These are phyloP conservation scores for Pseudopyrenochaeta lycopersici DNA, from an alignment of 2,329 filamentous ascomycete species.

Conservation along the genomic window DNA sequence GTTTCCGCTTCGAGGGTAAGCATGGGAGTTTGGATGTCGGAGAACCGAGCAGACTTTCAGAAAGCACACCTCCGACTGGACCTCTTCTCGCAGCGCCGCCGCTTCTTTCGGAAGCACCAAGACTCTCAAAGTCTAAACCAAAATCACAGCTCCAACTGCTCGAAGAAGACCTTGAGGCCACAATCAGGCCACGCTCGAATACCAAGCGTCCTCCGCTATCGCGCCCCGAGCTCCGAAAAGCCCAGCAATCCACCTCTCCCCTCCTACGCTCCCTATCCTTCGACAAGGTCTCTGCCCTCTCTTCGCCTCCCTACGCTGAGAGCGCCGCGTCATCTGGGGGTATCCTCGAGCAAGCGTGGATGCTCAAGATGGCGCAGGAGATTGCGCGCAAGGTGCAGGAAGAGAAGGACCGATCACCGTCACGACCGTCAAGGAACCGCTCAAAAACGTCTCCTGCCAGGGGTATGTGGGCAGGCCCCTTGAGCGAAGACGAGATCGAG, in stretches of 20 bases:
- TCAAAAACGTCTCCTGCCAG: conserved; percentile 16
- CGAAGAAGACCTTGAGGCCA: conserved; percentile 1
- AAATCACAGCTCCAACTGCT: conserved; percentile 6
- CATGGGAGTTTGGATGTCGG: conserved; percentile 36
- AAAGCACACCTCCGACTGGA: conserved; percentile 24
- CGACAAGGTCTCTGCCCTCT: conserved; percentile 39
- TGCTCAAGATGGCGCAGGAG: conserved; percentile 92
- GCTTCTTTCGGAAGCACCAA: conserved; percentile 34
- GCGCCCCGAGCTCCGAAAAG: conserved; percentile 38
- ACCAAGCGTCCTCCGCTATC: conserved; percentile 40
- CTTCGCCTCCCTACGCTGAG: conserved; percentile 35
- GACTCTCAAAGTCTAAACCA: conserved; percentile 31
- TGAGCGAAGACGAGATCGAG: conserved; percentile 36
- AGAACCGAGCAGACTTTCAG: conserved; percentile 32
- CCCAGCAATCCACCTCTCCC: conserved; percentile 45
- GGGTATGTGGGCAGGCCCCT: conserved; percentile 26
- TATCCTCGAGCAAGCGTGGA: conserved; percentile 83
- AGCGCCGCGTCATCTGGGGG: conserved; percentile 45
- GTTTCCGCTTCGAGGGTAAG: conserved; percentile 31
- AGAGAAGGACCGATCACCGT: conserved; percentile 68
- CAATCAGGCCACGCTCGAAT: conserved; percentile 17
- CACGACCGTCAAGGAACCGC: conserved; percentile 8
- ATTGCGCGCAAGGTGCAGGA: conserved; percentile 88
- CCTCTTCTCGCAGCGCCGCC: conserved; percentile 39
- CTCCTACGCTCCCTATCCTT: conserved; percentile 48